Base-by-base conservation (phyloP, 371 early-diverging fungal species). In the Cokeromyces recurvatus region DNA sequence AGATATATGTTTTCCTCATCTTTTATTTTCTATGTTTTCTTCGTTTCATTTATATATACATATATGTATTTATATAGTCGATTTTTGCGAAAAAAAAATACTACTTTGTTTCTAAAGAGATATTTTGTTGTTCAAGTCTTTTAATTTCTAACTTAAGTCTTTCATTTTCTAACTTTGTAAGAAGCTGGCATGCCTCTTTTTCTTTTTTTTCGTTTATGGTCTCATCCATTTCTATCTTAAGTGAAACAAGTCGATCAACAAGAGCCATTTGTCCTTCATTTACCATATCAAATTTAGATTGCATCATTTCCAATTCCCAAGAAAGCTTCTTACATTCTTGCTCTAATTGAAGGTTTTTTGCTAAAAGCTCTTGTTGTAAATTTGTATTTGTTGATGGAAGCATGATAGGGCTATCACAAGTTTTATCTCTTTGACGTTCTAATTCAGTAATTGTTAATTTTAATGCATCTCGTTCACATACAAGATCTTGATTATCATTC, bases 231-330 rank as follows among this genome's bases (percentile, higher is more conserved):
- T 67, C 65, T 2, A 49, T 41, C 44, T 68, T 60, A 37, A 68
- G 49, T 1, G 43, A 22, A 0, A 68, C 39, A 7, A 74, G 46
- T 38, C 59, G 53, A 4, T 71, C 71, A 1, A 71, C 52, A 0
- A 74, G 50, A 10, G 65, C 64, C 49, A 66, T 50, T 21, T 74
- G 75, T 0, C 64, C 68, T 16, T 74, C 74, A n/a, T 54, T 64
- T n/a, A 64, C 61, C 68, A 68, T 71, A 38, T 65, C 66, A 5
- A 68, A 49, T 14, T 59, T 55, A 3, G 55, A 42, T 20, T 60
- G 62, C 6, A 62, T 32, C 37, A 59, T 45, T 12, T 60, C 64
- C 7, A 66, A 27, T 6, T 70, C 66, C 17, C 59, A 50, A 2
- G 46, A 35, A 10, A 64, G 22, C n/a, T 59, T 57, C n/a, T 59